Percentiles rank a stretch among this genome's conserved stretches.
These are phyloP conservation scores for Elaeis guineensis DNA, from an alignment of 176 grass and related monocot species.

Conservation along the genomic window DNA sequence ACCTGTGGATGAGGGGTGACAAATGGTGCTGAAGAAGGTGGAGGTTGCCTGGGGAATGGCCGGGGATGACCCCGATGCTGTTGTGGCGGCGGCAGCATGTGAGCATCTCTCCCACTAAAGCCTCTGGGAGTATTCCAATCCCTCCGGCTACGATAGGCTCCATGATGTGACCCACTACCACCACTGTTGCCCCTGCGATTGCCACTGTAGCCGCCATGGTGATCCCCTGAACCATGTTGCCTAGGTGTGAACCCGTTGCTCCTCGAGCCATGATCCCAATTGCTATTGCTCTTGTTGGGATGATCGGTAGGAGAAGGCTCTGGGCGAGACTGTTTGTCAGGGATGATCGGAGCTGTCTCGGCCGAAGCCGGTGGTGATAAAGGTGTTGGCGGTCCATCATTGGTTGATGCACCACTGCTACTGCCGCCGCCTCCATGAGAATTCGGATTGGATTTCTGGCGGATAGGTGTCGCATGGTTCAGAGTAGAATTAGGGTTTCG, in stretches of 20 bases:
- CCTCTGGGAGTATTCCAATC: conserved; percentile 33
- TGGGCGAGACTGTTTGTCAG: too few relatives aligned
- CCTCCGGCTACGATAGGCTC: conserved; percentile 32
- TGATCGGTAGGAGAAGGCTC: not conserved
- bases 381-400: not conserved
- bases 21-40: conserved; percentile 15
- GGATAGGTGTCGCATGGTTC: not conserved
- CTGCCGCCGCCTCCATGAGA: conserved; percentile 14
- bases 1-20: conserved; percentile 29
- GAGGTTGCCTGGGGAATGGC: conserved; percentile 25
- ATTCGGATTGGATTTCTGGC: too few relatives aligned
- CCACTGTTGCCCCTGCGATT: not conserved
- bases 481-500: conserved; percentile 30
- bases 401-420: conserved; percentile 12
- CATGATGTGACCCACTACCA: not conserved
- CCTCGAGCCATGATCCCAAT: not conserved
- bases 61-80: conserved; percentile 26
- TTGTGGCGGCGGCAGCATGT: conserved; percentile 7
- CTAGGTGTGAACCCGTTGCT: not conserved
- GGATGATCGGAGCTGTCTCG: not conserved
- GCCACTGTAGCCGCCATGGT: not conserved
- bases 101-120: conserved; percentile 18
- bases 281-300: not conserved
- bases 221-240: not conserved
- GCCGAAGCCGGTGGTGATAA: not conserved